Conservation (phyloP, 495 filamentous ascomycete genomes). For the Xylaria nigripes region DNA sequence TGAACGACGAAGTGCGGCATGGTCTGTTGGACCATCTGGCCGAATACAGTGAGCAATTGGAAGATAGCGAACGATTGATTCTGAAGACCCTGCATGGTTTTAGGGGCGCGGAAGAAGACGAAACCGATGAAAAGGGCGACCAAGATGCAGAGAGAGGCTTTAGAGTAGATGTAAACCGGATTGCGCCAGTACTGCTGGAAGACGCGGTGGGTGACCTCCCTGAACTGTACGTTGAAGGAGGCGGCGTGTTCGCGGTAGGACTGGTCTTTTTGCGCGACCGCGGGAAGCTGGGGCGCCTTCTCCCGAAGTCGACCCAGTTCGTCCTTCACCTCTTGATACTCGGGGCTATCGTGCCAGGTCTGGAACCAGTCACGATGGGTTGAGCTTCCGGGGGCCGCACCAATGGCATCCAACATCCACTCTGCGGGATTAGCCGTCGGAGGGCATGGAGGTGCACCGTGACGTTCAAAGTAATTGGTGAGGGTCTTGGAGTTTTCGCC, state of each 20-base stretch:
- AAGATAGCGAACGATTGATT: slow-evolving; percentile 87
- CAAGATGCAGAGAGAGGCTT: slow-evolving; percentile 47
- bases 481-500: slow-evolving; percentile 68
- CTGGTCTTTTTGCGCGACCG: slow-evolving; percentile 21
- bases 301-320: slow-evolving; percentile 63
- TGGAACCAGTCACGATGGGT: slow-evolving; percentile 75
- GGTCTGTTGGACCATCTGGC: slow-evolving; percentile 68
- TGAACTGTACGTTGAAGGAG: slow-evolving; percentile 46
- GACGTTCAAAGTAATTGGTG: slow-evolving; percentile 70
- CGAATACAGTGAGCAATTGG: slow-evolving; percentile 70
- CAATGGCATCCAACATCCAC: slow-evolving; percentile 94
- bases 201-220: slow-evolving; percentile 51
- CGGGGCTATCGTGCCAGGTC: slow-evolving; percentile 68
- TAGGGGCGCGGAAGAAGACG: slow-evolving; percentile 68
- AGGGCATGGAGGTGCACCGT: slow-evolving; percentile 67
- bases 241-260: slow-evolving; percentile 51
- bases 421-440: slow-evolving; percentile 81
- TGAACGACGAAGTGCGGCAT: slow-evolving; percentile 79
- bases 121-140: slow-evolving; percentile 78
- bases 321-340: slow-evolving; percentile 56
- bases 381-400: slow-evolving; percentile 73
- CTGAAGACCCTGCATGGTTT: slow-evolving; percentile 68
- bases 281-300: slow-evolving; percentile 43
- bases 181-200: slow-evolving; percentile 90
- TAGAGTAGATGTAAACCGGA: slow-evolving; percentile 77